Base-by-base conservation (phyloP, 495 filamentous ascomycete genomes). In the Chlorociboria aeruginascens region DNA sequence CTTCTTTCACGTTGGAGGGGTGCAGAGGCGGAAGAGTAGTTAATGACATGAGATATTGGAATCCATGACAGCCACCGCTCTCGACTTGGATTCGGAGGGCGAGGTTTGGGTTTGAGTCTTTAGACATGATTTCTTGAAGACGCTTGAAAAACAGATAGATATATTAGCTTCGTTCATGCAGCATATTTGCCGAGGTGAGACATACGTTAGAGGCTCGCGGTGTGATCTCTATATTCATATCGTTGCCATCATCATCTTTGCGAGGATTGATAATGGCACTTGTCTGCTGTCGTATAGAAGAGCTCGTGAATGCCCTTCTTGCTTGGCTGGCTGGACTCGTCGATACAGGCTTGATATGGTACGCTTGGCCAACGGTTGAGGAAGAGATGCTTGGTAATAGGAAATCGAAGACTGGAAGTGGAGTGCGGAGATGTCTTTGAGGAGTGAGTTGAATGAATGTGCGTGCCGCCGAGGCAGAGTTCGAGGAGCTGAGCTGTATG, bases 21-120 rank as follows among this genome's bases (percentile, higher is more conserved):
- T 46, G 30, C 7, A 57, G 42, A 8, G 63, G 42, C 0, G 74
- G 74, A 0, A 78, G 63, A 3, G 70, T 78, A 17, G 85, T 82
- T 6, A 95, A 74, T 6, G 83, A 83, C 84, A 98, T 94, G 28
- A 93, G 71, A 59, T 96, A 98, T 64, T 98, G 92, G 66, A 98
- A 97, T 14, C 92, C 92, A 67, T 98, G 93, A 65, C 92, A 98
- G 32, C 92, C 92, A 49, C 92, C 92, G 40, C 78, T 82, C 51
- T 92, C 86, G 28, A 98, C 89, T 35, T 85, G 82, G 56, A 98
- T 83, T 37, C 92, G 86, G 13, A 98, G 77, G 8, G 86, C 83
- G 32, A 94, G 77, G 57, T 82, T 68, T 3, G 89, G 85, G 66
- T 94, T 93, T 39, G 71, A 65, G 64, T 93, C 85, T 53, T 79